phyloP scores from a whole-genome alignment of 2,329 filamentous ascomycete species.

The Colletotrichum viniferum region DNA sequence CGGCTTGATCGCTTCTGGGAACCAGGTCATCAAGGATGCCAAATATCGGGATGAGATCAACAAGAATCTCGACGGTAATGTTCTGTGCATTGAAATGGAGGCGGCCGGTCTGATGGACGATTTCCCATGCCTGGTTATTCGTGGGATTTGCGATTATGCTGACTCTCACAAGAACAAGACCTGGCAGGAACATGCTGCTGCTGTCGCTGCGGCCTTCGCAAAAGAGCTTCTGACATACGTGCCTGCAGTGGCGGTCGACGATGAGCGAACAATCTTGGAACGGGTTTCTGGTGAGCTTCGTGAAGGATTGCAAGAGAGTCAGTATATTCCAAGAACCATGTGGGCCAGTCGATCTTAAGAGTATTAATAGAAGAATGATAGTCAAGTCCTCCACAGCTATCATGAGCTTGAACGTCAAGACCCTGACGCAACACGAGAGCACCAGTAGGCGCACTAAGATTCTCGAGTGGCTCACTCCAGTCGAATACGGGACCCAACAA shows the following conservation, averaged over 20 bases:
- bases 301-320: too few relatives aligned
- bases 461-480: too few relatives aligned
- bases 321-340: too few relatives aligned
- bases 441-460: too few relatives aligned
- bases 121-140: slow-evolving; percentile 39
- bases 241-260: background rate
- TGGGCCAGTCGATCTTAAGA: too few relatives aligned
- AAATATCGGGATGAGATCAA: slow-evolving; percentile 32
- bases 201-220: slow-evolving; percentile 34
- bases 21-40: slow-evolving; percentile 40
- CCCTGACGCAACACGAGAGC: too few relatives aligned
- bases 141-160: slow-evolving; percentile 44
- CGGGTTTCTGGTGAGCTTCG: too few relatives aligned
- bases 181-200: slow-evolving; percentile 41
- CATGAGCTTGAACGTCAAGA: too few relatives aligned
- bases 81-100: slow-evolving; percentile 34
- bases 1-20: slow-evolving; percentile 33
- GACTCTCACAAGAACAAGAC: slow-evolving; percentile 41
- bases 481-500: too few relatives aligned
- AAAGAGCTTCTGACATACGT: slow-evolving; percentile 1
- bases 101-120: slow-evolving; percentile 29
- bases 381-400: too few relatives aligned
- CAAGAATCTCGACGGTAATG: slow-evolving; percentile 13
- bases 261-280: too few relatives aligned
- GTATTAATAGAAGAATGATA: too few relatives aligned